Conservation (phyloP, 2,329 filamentous ascomycete genomes). For the Colletotrichum sp. region DNA sequence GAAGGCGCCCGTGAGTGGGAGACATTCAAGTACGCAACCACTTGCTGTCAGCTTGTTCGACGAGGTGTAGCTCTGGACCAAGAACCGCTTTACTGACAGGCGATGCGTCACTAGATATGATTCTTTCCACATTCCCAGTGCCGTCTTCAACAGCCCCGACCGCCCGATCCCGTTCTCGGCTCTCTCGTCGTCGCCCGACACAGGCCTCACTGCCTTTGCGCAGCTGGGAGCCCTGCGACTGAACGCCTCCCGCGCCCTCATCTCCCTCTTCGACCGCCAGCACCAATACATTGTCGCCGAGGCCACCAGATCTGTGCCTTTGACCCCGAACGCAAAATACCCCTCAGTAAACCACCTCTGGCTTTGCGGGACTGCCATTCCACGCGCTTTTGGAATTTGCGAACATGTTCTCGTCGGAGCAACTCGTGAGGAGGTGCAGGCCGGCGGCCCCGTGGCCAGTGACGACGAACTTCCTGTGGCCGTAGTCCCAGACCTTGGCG, state of each 20-base stretch:
- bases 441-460: background rate
- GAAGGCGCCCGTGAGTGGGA: constrained; percentile 34
- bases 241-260: constrained; percentile 39
- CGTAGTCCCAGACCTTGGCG: constrained; percentile 37
- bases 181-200: constrained; percentile 36
- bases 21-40: constrained; percentile 31
- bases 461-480: constrained; percentile 33
- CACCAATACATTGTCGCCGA: constrained; percentile 57
- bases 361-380: constrained; percentile 34
- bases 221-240: constrained; percentile 52
- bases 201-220: constrained; percentile 51
- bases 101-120: constrained; percentile 13
- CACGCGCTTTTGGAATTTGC: constrained; percentile 32
- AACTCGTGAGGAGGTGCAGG: background rate
- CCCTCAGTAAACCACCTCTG: constrained; percentile 19
- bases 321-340: constrained; percentile 30
- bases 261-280: constrained; percentile 56
- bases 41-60: background rate
- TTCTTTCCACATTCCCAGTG: constrained; percentile 18
- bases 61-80: background rate
- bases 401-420: constrained; percentile 27
- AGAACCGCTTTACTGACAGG: background rate
- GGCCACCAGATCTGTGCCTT: constrained; percentile 45
- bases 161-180: constrained; percentile 25
- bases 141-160: constrained; percentile 27